Evolutionary conservation across 805 yeast genomes (phyloP).

Genomic region (Wickerhamomyces hampshirensis): DNA sequence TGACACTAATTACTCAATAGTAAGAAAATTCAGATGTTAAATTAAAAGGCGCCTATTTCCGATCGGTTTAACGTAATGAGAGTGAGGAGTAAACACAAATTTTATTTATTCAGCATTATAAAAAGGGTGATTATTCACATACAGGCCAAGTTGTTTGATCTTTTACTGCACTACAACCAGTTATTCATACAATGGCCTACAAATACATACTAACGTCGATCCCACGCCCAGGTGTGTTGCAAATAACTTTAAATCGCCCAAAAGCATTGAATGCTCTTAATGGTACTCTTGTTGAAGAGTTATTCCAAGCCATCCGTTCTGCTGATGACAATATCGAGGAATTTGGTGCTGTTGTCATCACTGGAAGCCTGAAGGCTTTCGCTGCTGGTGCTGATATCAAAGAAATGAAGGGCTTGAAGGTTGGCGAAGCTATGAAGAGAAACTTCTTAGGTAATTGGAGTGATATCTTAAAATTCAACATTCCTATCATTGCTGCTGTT

Average conservation of each 20-base stretch:
- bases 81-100: too few relatives aligned
- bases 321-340: constrained; percentile 24
- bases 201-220: constrained; percentile 17
- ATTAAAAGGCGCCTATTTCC: too few relatives aligned
- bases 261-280: constrained; percentile 24
- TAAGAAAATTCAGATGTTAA: too few relatives aligned
- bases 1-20: too few relatives aligned
- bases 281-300: constrained; percentile 15
- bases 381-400: constrained; percentile 55
- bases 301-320: constrained; percentile 16
- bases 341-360: constrained; percentile 44
- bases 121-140: too few relatives aligned
- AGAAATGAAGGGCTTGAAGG: constrained; percentile 38
- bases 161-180: too few relatives aligned
- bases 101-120: too few relatives aligned
- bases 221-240: constrained; percentile 22
- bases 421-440: constrained; percentile 30
- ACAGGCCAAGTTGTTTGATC: too few relatives aligned
- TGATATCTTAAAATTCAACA: constrained; percentile 31
- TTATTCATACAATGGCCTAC: constrained; percentile 18
- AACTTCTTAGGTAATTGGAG: constrained; percentile 38
- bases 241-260: constrained; percentile 24
- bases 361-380: constrained; percentile 43
- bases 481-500: constrained; percentile 52
- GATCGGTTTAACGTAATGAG: too few relatives aligned